Base-by-base conservation (phyloP, 306 rosid genomes). In the Dalbergia cochinchinensis region DNA sequence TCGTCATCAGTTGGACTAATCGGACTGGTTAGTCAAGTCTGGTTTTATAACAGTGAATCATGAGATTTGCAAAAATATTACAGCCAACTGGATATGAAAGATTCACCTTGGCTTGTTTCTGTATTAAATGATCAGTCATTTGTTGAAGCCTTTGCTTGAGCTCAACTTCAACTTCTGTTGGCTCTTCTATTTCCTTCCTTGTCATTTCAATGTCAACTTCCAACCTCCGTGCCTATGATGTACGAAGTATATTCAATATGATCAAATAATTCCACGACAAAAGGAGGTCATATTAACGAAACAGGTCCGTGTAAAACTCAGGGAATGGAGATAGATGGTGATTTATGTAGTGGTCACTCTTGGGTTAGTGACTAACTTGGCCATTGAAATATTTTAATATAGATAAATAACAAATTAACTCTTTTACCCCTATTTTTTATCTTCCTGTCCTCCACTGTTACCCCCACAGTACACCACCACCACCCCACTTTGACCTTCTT, bases 41-140 rank as follows among this genome's bases (percentile, higher is more conserved):
- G 51, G 75, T 65, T 73, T 53, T 65, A 50, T 72, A 72, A 61
- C 65, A 44, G 22, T 54, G 55, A 62, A 6, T 48, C 22, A 64
- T 15, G 62, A 65, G 58, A 64, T 74, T 74, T 57, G 20, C 55
- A 35, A 44, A 80, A 73, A 75, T 18, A 47, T 35, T 64, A 80
- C 70, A 45, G 34, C 37, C 39, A 61, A 75, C n/a, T 45, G 65
- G 73, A 78, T 45, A 61, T 44, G 65, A 61, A 85, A 70, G 76
- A 69, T 85, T 67, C 71, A 91, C 99, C 99, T 95, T 94, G 50
- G 96, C 85, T 88, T 95, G 99, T 85, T 89, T 95, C 78, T 89
- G 96, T 83, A 95, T 95, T 85, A 95, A 93, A 91, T 95, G 98
- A 63, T 95, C 98, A 71, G 99, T 95, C 97, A 95, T 88, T 86